Percentiles rank a stretch among this genome's conserved stretches.
These are phyloP conservation scores for Eucalyptus regnans DNA, from an alignment of 345 rosid genomes.

Conservation along the genomic window DNA sequence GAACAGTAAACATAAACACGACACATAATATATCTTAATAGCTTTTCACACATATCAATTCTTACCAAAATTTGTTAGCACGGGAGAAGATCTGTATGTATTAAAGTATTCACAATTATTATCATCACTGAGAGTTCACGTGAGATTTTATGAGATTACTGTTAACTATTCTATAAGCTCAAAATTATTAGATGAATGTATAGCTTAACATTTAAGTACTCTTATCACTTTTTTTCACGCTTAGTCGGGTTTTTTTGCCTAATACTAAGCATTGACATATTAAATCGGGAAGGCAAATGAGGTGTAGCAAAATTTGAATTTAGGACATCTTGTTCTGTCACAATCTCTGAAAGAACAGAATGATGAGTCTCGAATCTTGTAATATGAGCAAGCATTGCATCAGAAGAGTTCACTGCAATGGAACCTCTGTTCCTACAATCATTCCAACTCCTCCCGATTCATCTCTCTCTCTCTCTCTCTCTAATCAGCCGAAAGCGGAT, in stretches of 20 bases:
- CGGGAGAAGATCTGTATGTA: background rate
- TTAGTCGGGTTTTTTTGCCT: too few relatives aligned
- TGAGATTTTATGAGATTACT: fast-evolving
- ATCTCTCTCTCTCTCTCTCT: background rate
- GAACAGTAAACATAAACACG: background rate
- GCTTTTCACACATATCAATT: background rate
- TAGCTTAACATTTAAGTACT: too few relatives aligned
- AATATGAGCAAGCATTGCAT: background rate
- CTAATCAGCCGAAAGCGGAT: constrained; percentile 20
- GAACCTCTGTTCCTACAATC: background rate
- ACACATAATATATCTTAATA: background rate
- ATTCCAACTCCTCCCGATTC: constrained; percentile 5
- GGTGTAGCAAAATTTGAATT: too few relatives aligned
- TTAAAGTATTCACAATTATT: background rate
- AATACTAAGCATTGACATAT: too few relatives aligned
- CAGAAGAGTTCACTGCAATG: background rate
- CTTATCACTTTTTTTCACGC: too few relatives aligned
- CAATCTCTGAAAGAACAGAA: background rate
- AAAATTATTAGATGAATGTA: fast-evolving
- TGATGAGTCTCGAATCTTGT: background rate
- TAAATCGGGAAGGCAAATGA: too few relatives aligned
- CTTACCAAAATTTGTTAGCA: background rate
- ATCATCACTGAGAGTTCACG: background rate
- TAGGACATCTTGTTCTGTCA: too few relatives aligned
- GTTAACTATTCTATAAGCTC: fast-evolving